A percentile compares a stretch with the other conserved stretches of the same genome.
These are phyloP conservation scores for Sideroxylon spinosum DNA, from an alignment of 179 eudicot genomes.

Conservation along the genomic window DNA sequence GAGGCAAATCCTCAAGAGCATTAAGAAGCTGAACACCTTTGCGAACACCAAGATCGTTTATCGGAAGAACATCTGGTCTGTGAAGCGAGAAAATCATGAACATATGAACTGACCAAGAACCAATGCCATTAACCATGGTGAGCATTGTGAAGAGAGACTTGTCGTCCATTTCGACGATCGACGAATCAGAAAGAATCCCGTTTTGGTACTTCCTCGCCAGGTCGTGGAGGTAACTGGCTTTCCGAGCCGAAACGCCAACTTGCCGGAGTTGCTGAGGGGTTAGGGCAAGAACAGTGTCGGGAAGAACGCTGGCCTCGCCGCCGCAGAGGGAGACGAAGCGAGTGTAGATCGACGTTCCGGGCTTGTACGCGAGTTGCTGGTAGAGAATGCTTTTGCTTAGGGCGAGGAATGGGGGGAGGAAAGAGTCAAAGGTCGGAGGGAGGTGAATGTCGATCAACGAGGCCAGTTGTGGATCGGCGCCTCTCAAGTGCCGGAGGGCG, in stretches of 20 bases:
- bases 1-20: slow-evolving; percentile 64
- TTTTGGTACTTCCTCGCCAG: slow-evolving; percentile 66
- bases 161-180: slow-evolving; percentile 74
- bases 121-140: slow-evolving; percentile 90
- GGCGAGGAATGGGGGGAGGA: slow-evolving; percentile 65
- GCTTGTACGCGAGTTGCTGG: slow-evolving; percentile 85
- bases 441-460: slow-evolving; percentile 40
- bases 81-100: slow-evolving; percentile 82
- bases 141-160: slow-evolving; percentile 79
- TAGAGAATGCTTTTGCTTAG: slow-evolving; percentile 66
- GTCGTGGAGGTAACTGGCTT: slow-evolving; percentile 68
- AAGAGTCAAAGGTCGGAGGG: slow-evolving; percentile 60
- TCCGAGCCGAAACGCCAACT: slow-evolving; percentile 78
- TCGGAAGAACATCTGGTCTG: slow-evolving; percentile 88
- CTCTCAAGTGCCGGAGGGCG: slow-evolving; percentile 58
- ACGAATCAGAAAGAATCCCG: slow-evolving; percentile 65
- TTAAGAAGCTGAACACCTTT: slow-evolving; percentile 74
- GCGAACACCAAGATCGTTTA: slow-evolving; percentile 70
- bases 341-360: slow-evolving; percentile 66
- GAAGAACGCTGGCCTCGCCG: slow-evolving; percentile 50
- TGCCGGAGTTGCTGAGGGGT: slow-evolving; percentile 60
- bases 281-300: slow-evolving; percentile 47
- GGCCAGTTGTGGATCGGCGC: slow-evolving; percentile 47
- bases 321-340: slow-evolving; percentile 75
- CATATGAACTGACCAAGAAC: slow-evolving; percentile 95